Evolutionary conservation across 805 yeast genomes (phyloP), one percentile per base, ranked within the genome.

Genomic region (Teunomyces pallodes): DNA sequence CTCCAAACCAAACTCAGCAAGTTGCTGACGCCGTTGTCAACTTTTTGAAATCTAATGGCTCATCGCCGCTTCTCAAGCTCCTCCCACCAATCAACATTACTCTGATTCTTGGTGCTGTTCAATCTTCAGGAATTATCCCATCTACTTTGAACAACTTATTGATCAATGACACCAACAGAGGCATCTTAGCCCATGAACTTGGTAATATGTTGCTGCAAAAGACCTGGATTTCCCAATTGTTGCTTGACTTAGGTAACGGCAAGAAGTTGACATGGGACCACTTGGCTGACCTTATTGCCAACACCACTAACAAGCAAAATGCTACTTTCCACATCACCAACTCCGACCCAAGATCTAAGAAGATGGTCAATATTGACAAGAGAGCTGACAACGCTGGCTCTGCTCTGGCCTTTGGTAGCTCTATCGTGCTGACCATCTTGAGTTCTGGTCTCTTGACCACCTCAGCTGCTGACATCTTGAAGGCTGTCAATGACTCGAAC

Each of bases 211-310:
- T 72, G 35, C 56, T 57, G 10, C 31, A 50, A 3, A 48, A 69
- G 42, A 54, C 63, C 6, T 71, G 70, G 68, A 55, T 68, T 16
- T 56, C 69, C 3, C 46, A 57, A 40, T 42, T 70, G 9, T 51
- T 72, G 42, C 52, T 50, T 35, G 65, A 63, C n/a, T 48, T 69
- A n/a, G 75, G 76, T 24, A 49, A 59, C 28, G 72, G 72, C 7
- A 52, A 67, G 8, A 50, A 54, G 16, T 56, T 68, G 20, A 55
- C 70, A 0, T 58, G 70, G 48, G 54, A 56, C n/a, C 60, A 53
- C 46, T 56, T 71, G 46, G 69, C 68, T 29, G 58, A 65, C 50
- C 44, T 60, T 9, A 58, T 70, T 13, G 49, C 59, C 28, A 57
- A 61, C 47, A 59, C 68, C 27, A 55, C 59, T 42, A 62, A 66